Evolutionary conservation across 2,329 filamentous ascomycete species (phyloP).

Genomic region (Endoconidiophora polonica): DNA sequence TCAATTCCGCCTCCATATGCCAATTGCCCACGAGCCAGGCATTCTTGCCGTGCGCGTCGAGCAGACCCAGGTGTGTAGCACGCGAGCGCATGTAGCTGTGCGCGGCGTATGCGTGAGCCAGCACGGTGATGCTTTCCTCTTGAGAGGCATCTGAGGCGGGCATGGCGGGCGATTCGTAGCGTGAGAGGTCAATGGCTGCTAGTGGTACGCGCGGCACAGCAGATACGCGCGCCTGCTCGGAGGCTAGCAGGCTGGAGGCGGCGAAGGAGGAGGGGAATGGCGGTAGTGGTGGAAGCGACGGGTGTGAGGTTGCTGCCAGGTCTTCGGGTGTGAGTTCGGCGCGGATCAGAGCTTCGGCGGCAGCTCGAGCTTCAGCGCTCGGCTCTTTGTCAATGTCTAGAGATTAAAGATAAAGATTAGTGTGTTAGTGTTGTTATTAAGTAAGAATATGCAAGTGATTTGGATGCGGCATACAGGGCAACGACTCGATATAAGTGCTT

Average conservation of each 20-base stretch:
- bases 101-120: constrained; percentile 35
- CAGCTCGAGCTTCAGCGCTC: constrained; percentile 41
- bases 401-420: constrained; percentile 4
- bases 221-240: constrained; percentile 53
- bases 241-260: constrained; percentile 49
- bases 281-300: constrained; percentile 36
- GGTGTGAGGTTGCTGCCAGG: constrained; percentile 31
- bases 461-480: constrained; percentile 47
- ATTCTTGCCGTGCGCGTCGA: constrained; percentile 72
- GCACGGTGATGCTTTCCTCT: constrained; percentile 37
- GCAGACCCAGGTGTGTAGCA: constrained; percentile 44
- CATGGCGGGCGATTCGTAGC: constrained; percentile 64
- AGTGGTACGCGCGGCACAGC: constrained; percentile 35
- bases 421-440: background rate
- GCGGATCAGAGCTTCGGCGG: constrained; percentile 53
- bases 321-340: constrained; percentile 39
- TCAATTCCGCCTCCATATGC: constrained; percentile 56
- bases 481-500: constrained; percentile 50
- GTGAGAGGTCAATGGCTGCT: constrained; percentile 52
- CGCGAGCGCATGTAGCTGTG: constrained; percentile 36
- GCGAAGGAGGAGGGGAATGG: constrained; percentile 28
- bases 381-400: constrained; percentile 69
- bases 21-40: constrained; percentile 81
- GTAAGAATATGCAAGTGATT: background rate
- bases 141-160: constrained; percentile 17